Evolutionary conservation across 495 filamentous ascomycete species (phyloP).

Genomic region (Aspergillus leporis): DNA sequence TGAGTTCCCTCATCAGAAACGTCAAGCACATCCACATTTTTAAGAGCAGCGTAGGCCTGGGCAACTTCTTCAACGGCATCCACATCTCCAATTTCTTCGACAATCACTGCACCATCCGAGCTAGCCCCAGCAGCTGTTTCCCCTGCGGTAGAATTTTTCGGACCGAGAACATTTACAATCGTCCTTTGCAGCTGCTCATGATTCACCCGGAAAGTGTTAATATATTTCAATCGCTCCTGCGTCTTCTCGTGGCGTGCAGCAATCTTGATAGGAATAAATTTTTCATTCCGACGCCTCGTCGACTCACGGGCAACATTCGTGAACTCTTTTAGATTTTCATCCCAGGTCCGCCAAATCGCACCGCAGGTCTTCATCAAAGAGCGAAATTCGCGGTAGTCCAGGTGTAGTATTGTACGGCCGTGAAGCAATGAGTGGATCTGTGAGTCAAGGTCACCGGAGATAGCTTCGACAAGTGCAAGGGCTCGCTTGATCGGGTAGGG

Average conservation of each 20-base stretch:
- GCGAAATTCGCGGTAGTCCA: constrained; percentile 88
- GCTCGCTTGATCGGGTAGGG: constrained; percentile 92
- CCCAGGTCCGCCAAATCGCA: constrained; percentile 87
- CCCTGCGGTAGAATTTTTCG: constrained; percentile 52
- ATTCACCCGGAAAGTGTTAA: constrained; percentile 88
- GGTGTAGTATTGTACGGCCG: constrained; percentile 83
- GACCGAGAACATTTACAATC: constrained; percentile 89
- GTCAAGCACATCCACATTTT: constrained; percentile 93
- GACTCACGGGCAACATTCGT: constrained; percentile 95
- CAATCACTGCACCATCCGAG: constrained; percentile 63
- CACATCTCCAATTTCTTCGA: constrained; percentile 94
- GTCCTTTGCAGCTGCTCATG: constrained; percentile 97
- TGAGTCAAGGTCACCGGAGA: constrained; percentile 87
- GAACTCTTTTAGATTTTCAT: constrained; percentile 94
- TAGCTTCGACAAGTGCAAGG: constrained; percentile 94
- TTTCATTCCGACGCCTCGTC: constrained; percentile 85
- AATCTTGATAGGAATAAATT: constrained; percentile 98
- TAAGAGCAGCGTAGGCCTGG: constrained; percentile 88
- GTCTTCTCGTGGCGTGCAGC: constrained; percentile 77
- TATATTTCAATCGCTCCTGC: constrained; percentile 87
- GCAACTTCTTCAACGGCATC: constrained; percentile 97
- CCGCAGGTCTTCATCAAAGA: constrained; percentile 79
- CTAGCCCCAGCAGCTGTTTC: constrained; percentile 47
- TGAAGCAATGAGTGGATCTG: constrained; percentile 82
- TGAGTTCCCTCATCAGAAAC: constrained; percentile 85